Evolutionary conservation across 345 rosid genomes (phyloP), one percentile per base, ranked within the genome.

Genomic region (Eucalyptus marginata): DNA sequence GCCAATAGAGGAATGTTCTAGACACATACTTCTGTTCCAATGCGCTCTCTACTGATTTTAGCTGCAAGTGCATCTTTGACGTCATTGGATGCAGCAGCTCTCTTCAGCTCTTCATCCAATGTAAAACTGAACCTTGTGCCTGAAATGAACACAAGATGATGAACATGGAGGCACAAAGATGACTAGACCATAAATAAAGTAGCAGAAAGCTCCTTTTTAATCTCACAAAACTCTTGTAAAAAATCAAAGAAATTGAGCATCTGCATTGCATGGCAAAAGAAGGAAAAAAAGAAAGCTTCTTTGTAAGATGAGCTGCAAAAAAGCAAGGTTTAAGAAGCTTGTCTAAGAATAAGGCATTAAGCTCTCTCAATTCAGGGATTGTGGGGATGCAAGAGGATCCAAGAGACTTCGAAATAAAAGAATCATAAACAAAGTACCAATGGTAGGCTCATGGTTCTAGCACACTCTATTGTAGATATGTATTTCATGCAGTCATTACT

Each of bases 41-140:
- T 90, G 86, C 99, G 99, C 93, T 97, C 99, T 94, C 94, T 96
- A 92, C 99, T 96, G 86, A 97, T 91, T 93, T 96, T 97, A 87
- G 94, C 95, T 58, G 94, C 95, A 93, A 97, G 99, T 90, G 99
- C 97, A 80, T 91, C 89, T 93, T 92, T 96, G 88, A 96, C 99
- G 66, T 97, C 97, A 79, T 96, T 95, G 85, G 92, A 90, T 54
- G 96, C 93, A 86, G 97, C 99, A 90, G 98, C 97, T 87, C 92
- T 89, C 92, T 93, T 95, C 87, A 97, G 94, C 88, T 96, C 95
- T 89, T 96, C 95, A 87, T 96, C 98, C 52, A 97, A 90, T 7
- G 90, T 90, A 90, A 97, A 97, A 49, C 87, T 94, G 91, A 97
- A 97, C 92, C 99, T 94, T 87, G 97, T 97, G 93, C 98, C 99